These are phyloP conservation scores for Rhizopus delemar DNA, from an alignment of 371 early-diverging fungal genomes.

Conservation along the genomic window DNA sequence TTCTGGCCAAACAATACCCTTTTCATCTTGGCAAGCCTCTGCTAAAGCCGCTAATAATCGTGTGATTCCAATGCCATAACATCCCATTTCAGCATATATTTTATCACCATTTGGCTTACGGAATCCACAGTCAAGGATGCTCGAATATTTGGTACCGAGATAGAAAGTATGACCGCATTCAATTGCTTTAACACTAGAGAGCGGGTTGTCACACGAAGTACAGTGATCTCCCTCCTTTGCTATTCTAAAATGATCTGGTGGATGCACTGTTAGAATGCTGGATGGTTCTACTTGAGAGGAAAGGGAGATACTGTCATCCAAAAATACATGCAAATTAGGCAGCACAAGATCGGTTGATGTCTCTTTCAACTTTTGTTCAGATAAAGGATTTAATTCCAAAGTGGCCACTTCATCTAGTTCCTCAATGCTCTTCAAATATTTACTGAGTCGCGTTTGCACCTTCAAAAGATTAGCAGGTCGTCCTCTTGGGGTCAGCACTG, in stretches of 20 bases:
- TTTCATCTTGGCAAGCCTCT: slow-evolving; percentile 65
- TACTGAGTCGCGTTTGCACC: slow-evolving; percentile 29
- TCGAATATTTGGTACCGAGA: slow-evolving; percentile 86
- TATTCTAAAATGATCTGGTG: slow-evolving; percentile 56
- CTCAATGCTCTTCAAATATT: slow-evolving; percentile 23
- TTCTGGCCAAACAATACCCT: slow-evolving; percentile 79
- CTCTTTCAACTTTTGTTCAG: background rate
- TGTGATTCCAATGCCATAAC: slow-evolving; percentile 88
- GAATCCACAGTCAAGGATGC: slow-evolving; percentile 64
- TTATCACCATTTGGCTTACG: slow-evolving; percentile 28
- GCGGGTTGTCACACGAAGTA: slow-evolving; percentile 49
- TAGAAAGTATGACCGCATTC: slow-evolving; percentile 92
- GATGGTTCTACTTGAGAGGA: background rate
- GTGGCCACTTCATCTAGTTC: slow-evolving; percentile 17
- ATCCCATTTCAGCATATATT: slow-evolving; percentile 84
- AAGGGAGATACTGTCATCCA: slow-evolving; percentile 27
- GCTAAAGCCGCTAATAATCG: slow-evolving; percentile 79
- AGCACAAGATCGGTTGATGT: background rate
- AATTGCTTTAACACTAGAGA: slow-evolving; percentile 67
- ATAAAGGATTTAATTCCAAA: slow-evolving; percentile 17
- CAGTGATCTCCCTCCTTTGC: slow-evolving; percentile 69
- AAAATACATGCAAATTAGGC: slow-evolving; percentile 26
- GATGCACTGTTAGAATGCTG: slow-evolving; percentile 14
- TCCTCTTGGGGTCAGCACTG: slow-evolving; percentile 23
- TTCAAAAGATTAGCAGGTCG: slow-evolving; percentile 36